phyloP scores from a whole-genome alignment of 2,329 filamentous ascomycete species.

The Trichoderma afroharzianum region DNA sequence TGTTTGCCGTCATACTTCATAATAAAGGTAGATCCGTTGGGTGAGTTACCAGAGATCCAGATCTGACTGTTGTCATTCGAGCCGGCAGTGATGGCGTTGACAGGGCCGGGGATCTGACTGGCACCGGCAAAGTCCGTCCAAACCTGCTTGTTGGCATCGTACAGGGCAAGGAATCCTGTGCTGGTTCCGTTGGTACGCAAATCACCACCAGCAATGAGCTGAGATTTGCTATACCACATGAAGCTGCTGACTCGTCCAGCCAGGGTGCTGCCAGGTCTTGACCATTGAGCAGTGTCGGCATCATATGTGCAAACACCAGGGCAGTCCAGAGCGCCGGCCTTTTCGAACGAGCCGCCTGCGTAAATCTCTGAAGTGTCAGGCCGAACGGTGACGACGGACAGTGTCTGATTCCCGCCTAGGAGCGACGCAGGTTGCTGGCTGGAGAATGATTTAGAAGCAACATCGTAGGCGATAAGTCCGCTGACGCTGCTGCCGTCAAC shows the following conservation, averaged over 20 bases:
- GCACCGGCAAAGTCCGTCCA: slow-evolving; percentile 66
- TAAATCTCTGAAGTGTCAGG: slow-evolving; percentile 72
- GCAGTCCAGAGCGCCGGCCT: slow-evolving; percentile 78
- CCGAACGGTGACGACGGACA: slow-evolving; percentile 72
- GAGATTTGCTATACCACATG: slow-evolving; percentile 70
- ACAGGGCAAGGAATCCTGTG: slow-evolving; percentile 65
- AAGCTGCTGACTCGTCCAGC: slow-evolving; percentile 67
- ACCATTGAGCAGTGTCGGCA: slow-evolving; percentile 70
- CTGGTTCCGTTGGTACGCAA: slow-evolving; percentile 63
- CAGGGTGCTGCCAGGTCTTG: slow-evolving; percentile 68
- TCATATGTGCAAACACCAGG: slow-evolving; percentile 78
- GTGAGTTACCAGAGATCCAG: slow-evolving; percentile 74
- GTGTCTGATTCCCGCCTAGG: slow-evolving; percentile 63
- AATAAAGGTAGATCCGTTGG: slow-evolving; percentile 65
- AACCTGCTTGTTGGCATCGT: slow-evolving; percentile 61
- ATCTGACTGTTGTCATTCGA: slow-evolving; percentile 67
- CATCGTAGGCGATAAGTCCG: slow-evolving; percentile 77
- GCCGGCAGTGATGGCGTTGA: slow-evolving; percentile 73
- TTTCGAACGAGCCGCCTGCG: slow-evolving; percentile 80
- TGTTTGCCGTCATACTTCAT: slow-evolving; percentile 74
- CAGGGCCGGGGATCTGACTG: slow-evolving; percentile 69
- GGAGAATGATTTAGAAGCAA: slow-evolving; percentile 60
- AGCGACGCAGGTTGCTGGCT: slow-evolving; percentile 69
- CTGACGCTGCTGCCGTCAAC: slow-evolving; percentile 60
- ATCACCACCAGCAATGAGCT: slow-evolving; percentile 74